Conservation (phyloP, 2,329 filamentous ascomycete genomes). For the Colletotrichum sansevieriae region DNA sequence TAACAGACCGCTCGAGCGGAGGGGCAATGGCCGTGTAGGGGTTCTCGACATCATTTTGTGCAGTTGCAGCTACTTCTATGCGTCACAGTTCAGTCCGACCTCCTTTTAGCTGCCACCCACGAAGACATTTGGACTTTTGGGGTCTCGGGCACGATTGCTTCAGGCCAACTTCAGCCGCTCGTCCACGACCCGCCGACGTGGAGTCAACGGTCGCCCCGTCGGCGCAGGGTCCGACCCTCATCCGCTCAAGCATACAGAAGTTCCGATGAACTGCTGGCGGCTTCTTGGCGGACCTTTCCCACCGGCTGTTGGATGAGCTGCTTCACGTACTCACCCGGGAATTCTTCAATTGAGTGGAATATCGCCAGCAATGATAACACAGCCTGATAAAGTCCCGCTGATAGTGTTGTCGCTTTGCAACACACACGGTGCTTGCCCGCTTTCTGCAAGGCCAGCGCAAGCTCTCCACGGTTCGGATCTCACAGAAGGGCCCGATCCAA, state of each 20-base stretch:
- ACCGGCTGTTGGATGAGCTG: not conserved
- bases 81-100: no score
- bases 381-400: not conserved
- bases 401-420: constrained; percentile 1
- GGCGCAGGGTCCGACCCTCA: not conserved
- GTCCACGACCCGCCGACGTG: not conserved
- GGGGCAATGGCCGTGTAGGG: no score
- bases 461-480: constrained; percentile 28
- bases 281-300: constrained; percentile 2
- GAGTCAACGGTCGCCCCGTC: not conserved
- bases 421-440: constrained; percentile 25
- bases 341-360: constrained; percentile 6
- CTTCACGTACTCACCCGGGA: constrained; percentile 14
- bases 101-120: no score
- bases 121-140: no score
- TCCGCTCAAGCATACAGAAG: not conserved
- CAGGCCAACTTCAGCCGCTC: not conserved
- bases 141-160: no score
- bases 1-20: not conserved
- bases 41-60: not conserved
- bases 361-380: constrained; percentile 3
- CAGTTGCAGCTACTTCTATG: no score
- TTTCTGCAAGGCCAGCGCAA: constrained; percentile 34
- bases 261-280: constrained; percentile 18
- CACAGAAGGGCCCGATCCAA: constrained; percentile 37